Percentiles rank a stretch among this genome's conserved stretches.
Conservation (phyloP, 83 land plant species). For the Picea mariana region DNA sequence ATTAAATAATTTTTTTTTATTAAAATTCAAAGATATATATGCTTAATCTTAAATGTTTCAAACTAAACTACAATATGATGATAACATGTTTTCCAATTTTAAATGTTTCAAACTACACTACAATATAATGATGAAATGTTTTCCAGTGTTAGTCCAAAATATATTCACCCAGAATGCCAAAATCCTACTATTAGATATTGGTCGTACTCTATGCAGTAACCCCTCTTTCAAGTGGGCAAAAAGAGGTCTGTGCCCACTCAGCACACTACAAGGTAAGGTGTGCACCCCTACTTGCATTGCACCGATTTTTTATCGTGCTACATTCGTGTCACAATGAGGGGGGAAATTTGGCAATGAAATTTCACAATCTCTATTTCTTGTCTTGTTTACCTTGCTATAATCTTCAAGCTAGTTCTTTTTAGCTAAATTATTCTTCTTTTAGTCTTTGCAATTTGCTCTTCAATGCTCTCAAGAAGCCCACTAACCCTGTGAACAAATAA, state of each 20-base stretch:
- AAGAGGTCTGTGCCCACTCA: constrained; percentile 74
- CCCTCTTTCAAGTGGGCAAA: constrained; percentile 43
- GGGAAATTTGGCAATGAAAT: background rate
- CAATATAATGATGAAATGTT: no score
- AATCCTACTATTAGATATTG: no score
- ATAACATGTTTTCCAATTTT: no score
- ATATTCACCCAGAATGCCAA: no score
- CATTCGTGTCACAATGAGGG: background rate
- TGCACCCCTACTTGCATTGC: constrained; percentile 92
- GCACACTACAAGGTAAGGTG: constrained; percentile 90
- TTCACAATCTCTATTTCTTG: background rate
- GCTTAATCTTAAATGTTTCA: no score
- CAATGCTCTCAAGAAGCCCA: constrained; percentile 77
- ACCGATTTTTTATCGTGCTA: constrained; percentile 88
- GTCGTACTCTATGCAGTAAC: no score
- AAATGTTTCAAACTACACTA: no score
- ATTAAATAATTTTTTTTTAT: no score
- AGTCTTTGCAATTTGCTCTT: constrained; percentile 63
- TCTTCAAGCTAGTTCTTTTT: constrained; percentile 99
- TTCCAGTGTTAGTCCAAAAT: no score
- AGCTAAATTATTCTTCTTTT: constrained; percentile 84
- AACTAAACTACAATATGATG: no score
- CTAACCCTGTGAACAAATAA: constrained; percentile 48
- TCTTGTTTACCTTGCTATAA: constrained; percentile 72
- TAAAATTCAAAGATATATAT: no score